These are phyloP conservation scores for Metahyphopichia silvanorum DNA, from an alignment of 805 yeast species.

Conservation along the genomic window DNA sequence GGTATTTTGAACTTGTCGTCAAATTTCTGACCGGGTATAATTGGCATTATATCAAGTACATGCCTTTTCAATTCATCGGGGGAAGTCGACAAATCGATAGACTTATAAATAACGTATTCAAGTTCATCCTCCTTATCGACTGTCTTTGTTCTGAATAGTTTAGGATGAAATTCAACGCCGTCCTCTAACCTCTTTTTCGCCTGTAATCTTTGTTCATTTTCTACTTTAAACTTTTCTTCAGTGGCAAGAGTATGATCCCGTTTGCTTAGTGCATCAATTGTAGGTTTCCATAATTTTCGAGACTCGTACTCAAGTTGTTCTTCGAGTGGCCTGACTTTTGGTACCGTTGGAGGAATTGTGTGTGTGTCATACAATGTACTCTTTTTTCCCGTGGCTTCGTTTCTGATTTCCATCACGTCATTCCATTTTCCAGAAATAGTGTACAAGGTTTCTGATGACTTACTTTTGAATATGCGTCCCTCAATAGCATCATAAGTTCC, in stretches of 20 bases:
- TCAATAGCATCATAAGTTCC: conserved; percentile 90
- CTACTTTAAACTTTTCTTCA: conserved; percentile 81
- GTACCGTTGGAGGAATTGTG: conserved; percentile 51
- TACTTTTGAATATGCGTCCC: conserved; percentile 56
- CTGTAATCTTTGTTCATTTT: conserved; percentile 73
- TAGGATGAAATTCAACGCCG: conserved; percentile 79
- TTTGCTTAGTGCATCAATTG: conserved; percentile 72
- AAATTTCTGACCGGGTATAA: conserved; percentile 77
- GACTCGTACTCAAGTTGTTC: conserved; percentile 86
- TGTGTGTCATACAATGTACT: conserved; percentile 44
- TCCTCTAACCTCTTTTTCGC: conserved; percentile 75
- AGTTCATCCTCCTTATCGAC: conserved; percentile 36
- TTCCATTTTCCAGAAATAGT: conserved; percentile 92
- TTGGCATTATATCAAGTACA: conserved; percentile 67
- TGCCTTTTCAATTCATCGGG: conserved; percentile 53
- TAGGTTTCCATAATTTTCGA: conserved; percentile 77
- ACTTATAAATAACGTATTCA: conserved; percentile 63
- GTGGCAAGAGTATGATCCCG: conserved; percentile 85
- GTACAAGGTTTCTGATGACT: conserved; percentile 49
- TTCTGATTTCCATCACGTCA: conserved; percentile 70
- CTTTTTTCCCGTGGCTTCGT: conserved; percentile 44
- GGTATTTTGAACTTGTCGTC: conserved; percentile 65
- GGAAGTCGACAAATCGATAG: conserved; percentile 47
- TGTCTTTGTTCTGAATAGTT: conserved; percentile 49
- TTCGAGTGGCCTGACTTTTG: conserved; percentile 69